A percentile compares a stretch with the other conserved stretches of the same genome.
Evolutionary conservation across 1,284 basidiomycete species (phyloP).

Genomic region (Entoloma clypeatum): DNA sequence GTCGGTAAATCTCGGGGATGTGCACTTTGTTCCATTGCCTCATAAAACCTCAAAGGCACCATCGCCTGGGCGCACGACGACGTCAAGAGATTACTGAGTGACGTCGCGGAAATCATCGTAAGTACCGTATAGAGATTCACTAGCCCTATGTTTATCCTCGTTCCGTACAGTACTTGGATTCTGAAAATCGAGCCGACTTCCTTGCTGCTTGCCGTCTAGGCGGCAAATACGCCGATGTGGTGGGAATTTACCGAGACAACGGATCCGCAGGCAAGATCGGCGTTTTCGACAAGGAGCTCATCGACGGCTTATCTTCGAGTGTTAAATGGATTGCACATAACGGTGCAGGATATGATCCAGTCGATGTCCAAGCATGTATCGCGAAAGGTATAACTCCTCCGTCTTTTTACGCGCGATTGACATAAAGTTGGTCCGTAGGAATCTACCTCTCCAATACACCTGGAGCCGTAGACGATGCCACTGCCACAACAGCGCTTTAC

Average conservation of each 20-base stretch:
- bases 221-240: conserved; percentile 71
- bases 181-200: conserved; percentile 64
- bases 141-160: not conserved
- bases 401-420: no score
- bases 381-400: conserved; percentile 67
- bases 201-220: conserved; percentile 58
- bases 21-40: not conserved
- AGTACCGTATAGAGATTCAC: conserved; percentile 29
- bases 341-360: conserved; percentile 89
- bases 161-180: conserved; percentile 55
- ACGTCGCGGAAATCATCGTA: conserved; percentile 74
- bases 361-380: conserved; percentile 75
- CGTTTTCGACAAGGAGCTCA: conserved; percentile 75
- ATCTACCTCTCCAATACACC: conserved; percentile 91
- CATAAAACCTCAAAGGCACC: conserved; percentile 41
- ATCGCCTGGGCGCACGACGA: conserved; percentile 82
- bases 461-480: conserved; percentile 87
- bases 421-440: conserved; percentile 52
- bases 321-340: conserved; percentile 90
- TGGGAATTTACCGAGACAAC: conserved; percentile 82
- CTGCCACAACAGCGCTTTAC: conserved; percentile 86
- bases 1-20: conserved; percentile 7
- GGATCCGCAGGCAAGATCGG: conserved; percentile 64
- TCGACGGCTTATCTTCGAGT: conserved; percentile 59
- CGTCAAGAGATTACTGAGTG: conserved; percentile 58